phyloP scores from a whole-genome alignment of 176 grass and related monocot species.

The Olyra latifolia region DNA sequence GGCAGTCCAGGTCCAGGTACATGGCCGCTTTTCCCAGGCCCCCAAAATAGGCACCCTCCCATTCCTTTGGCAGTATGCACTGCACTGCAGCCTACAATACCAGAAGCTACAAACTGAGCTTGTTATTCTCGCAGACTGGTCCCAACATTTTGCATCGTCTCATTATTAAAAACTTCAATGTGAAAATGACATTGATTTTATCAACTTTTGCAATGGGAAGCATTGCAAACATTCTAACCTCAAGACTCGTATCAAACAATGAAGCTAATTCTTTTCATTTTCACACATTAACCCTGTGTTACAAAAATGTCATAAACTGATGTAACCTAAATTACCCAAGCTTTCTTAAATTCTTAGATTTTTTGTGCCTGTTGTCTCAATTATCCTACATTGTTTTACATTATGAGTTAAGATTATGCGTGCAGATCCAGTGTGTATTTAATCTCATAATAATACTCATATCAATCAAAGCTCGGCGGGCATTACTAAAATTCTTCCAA shows the following conservation, averaged over 20 bases:
- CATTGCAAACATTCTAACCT: neutral
- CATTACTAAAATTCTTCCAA: neutral
- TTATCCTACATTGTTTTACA: neutral
- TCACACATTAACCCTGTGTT: neutral
- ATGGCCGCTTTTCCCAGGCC: constrained; percentile 66
- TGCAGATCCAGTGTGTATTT: neutral
- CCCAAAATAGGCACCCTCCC: constrained; percentile 67
- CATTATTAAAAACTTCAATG: neutral
- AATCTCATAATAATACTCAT: neutral
- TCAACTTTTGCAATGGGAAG: neutral
- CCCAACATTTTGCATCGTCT: neutral
- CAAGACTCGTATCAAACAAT: neutral
- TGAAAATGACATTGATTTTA: neutral
- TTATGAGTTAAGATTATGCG: neutral
- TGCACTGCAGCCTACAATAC: constrained; percentile 67
- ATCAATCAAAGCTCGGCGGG: neutral
- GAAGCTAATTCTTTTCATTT: neutral
- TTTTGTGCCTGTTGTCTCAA: neutral
- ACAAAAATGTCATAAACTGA: neutral
- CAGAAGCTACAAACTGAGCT: neutral
- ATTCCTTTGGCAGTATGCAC: constrained; percentile 81
- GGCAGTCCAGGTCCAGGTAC: constrained; percentile 85
- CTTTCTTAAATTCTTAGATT: neutral
- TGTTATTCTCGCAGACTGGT: neutral
- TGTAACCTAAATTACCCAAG: neutral